Evolutionary conservation across 768 basidiomycete genomes (phyloP).

Genomic region (Cyathus striatus): DNA sequence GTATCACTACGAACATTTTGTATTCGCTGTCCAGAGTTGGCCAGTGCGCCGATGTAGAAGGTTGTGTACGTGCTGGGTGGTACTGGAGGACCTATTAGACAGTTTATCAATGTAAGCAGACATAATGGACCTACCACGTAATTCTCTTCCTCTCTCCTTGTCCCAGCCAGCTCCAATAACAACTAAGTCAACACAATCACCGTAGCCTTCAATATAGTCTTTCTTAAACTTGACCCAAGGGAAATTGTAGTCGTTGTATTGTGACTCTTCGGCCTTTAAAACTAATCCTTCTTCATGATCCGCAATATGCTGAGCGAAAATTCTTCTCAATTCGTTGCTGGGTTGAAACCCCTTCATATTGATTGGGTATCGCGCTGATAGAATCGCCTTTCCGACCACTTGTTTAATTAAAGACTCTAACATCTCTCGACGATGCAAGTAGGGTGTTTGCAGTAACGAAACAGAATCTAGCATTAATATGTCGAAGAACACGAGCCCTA

Average conservation of each 20-base stretch:
- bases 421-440: slow-evolving; percentile 50
- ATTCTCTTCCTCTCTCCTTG: slow-evolving; percentile 66
- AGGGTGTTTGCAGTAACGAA: slow-evolving; percentile 51
- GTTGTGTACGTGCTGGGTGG: slow-evolving; percentile 68
- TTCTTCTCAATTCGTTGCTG: slow-evolving; percentile 22
- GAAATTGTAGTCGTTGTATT: slow-evolving; percentile 56
- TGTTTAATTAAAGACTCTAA: slow-evolving; percentile 54
- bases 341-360: slow-evolving; percentile 21
- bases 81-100: slow-evolving; percentile 35
- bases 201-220: slow-evolving; percentile 84
- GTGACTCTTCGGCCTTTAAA: slow-evolving; percentile 66
- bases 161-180: slow-evolving; percentile 80
- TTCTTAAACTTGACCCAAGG: slow-evolving; percentile 89
- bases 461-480: slow-evolving; percentile 63
- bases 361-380: slow-evolving; percentile 54
- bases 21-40: slow-evolving; percentile 38
- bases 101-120: slow-evolving; percentile 1
- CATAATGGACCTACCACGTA: slow-evolving; percentile 49
- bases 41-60: slow-evolving; percentile 71
- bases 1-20: slow-evolving; percentile 21
- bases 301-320: slow-evolving; percentile 50
- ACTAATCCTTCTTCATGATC: slow-evolving; percentile 66
- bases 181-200: slow-evolving; percentile 77
- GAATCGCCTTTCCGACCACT: slow-evolving; percentile 57
- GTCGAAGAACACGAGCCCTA: slow-evolving; percentile 88